Evolutionary conservation across 192 early-diverging fungal genomes (phyloP).

Genomic region (Kappamyces sp.): DNA sequence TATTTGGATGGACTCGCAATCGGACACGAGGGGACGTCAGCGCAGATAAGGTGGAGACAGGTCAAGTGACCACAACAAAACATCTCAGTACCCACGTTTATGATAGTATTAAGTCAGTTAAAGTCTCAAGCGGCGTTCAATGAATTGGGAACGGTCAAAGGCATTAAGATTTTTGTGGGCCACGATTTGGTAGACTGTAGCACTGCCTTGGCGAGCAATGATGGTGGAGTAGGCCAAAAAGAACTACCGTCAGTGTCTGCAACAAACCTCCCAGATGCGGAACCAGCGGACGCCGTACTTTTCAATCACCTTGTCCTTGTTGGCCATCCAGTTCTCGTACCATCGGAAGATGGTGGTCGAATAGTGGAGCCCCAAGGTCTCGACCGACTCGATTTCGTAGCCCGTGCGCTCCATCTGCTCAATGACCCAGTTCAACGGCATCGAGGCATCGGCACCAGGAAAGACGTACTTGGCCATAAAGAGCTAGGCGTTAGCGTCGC

Average conservation of each 20-base stretch:
- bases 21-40: too few relatives aligned
- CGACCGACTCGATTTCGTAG: conserved; percentile 82
- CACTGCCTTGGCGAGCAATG: conserved; percentile 90
- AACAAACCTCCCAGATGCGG: conserved; percentile 83
- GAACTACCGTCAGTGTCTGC: conserved; percentile 33
- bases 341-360: conserved; percentile 90
- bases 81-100: too few relatives aligned
- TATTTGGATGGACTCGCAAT: too few relatives aligned
- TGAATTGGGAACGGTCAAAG: conserved; percentile 70
- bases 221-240: conserved; percentile 97
- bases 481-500: conserved; percentile 32
- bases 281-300: conserved; percentile 89
- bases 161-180: conserved; percentile 96
- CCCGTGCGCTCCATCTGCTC: conserved; percentile 89
- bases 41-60: too few relatives aligned
- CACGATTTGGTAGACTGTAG: conserved; percentile 94
- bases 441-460: conserved; percentile 96
- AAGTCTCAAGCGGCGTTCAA: conserved; percentile 26
- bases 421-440: conserved; percentile 92
- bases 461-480: conserved; percentile 99
- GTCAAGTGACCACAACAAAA: too few relatives aligned
- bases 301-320: conserved; percentile 75
- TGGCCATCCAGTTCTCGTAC: conserved; percentile 98
- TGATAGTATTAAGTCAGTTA: too few relatives aligned
- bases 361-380: conserved; percentile 97